These are phyloP conservation scores for Solanum sitiens DNA, from an alignment of 257 asterid genomes.

Conservation along the genomic window DNA sequence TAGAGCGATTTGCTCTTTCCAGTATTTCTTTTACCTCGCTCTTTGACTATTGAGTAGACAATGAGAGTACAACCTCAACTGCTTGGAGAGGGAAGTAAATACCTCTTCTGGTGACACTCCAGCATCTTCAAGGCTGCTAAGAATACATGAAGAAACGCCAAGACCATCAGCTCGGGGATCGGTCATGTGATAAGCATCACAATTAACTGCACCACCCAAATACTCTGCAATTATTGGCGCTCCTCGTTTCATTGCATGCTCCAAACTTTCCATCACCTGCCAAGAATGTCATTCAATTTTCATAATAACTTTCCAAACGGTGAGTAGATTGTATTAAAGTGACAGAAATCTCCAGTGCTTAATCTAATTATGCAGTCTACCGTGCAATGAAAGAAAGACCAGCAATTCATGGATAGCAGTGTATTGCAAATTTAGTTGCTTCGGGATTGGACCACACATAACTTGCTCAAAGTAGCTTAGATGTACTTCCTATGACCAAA, in stretches of 20 bases:
- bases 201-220: constrained; percentile 90
- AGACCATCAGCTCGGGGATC: constrained; percentile 98
- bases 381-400: not conserved
- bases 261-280: constrained; percentile 95
- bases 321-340: not conserved
- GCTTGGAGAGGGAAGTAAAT: not conserved
- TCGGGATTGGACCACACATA: not conserved
- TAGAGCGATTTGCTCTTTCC: not conserved
- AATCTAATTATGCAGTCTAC: not conserved
- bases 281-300: not conserved
- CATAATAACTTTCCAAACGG: not conserved
- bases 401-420: not conserved
- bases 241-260: constrained; percentile 85
- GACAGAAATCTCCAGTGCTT: not conserved
- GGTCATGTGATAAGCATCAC: constrained; percentile 97
- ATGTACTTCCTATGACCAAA: not conserved
- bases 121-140: constrained; percentile 63
- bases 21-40: not conserved
- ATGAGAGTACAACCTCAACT: not conserved
- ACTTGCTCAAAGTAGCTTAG: not conserved
- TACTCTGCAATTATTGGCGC: constrained; percentile 92
- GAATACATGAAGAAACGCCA: constrained; percentile 89
- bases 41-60: not conserved
- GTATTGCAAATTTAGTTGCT: not conserved
- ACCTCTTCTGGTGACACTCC: constrained; percentile 98